Evolutionary conservation across 371 early-diverging fungal species (phyloP), one percentile per base, ranked within the genome.

Genomic region (Mucor racemosus): DNA sequence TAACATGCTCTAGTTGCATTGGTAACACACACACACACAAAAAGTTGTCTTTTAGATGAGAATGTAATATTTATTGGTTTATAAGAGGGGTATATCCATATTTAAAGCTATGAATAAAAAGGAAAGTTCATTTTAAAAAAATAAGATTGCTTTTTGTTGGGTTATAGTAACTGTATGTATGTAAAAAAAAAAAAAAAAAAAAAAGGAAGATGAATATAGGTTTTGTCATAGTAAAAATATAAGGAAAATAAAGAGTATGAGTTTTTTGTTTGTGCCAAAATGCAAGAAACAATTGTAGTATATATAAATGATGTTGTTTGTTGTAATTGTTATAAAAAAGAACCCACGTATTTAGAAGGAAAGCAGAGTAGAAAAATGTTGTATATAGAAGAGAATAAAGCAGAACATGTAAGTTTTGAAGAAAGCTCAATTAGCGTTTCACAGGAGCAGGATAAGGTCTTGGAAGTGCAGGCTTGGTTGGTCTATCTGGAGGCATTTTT

Each of bases 401-500:
- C 31, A 53, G 31, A 53, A 26, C 46, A 46, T 46, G 46, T 19
- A 19, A 46, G 9, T n/a, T 38, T 9, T 14, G 42, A 41, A 9
- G 42, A 41, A 14, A 10, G 56, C 44, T 40, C 44, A 31, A 38
- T 54, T 68, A 64, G 21, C 72, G 65, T 44, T 60, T 68, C 46
- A 71, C 60, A 13, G 72, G 72, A 59, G 68, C 64, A 55, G 72
- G 72, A 19, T 71, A 71, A 13, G 72, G 72, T 63, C 72, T 71
- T 48, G 72, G 72, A 41, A 64, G 64, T 54, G 71, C 60, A 38
- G 71, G 67, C 14, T 63, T 67, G 11, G 60, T 59, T 54, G 72
- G 72, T 62, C 72, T 68, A 42, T 71, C 72, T 64, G 72, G 72
- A 46, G 72, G 72, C 72, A 71, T 71, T 71, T 56, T 68, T 17